A percentile compares a stretch with the other conserved stretches of the same genome.
Conservation (phyloP, 768 basidiomycete genomes). For the Inosperma sp. region DNA sequence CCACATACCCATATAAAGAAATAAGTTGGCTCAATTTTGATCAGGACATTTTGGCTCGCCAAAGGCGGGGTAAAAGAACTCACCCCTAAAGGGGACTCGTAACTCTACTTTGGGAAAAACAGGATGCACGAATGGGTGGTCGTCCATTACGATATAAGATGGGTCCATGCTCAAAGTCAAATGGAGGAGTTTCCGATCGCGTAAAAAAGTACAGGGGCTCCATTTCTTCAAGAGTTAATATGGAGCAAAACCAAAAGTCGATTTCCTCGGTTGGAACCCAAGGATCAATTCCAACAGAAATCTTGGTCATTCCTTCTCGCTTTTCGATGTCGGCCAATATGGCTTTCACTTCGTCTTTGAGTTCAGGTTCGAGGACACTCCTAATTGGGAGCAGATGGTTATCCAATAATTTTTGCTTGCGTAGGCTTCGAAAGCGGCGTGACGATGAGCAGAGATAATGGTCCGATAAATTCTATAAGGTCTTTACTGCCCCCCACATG, state of each 20-base stretch:
- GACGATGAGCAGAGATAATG: conserved; percentile 64
- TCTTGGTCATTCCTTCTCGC: conserved; percentile 49
- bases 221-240: conserved; percentile 46
- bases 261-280: conserved; percentile 38
- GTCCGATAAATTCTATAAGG: too few species aligned
- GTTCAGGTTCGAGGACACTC: conserved; percentile 46
- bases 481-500: too few species aligned
- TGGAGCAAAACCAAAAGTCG: conserved; percentile 47
- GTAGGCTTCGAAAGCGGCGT: conserved; percentile 71
- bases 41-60: too few species aligned
- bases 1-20: too few species aligned
- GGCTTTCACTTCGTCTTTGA: too few species aligned
- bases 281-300: conserved; percentile 60
- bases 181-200: conserved; percentile 33
- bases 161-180: conserved; percentile 39
- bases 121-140: conserved; percentile 26
- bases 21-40: too few species aligned
- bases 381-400: conserved; percentile 69
- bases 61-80: too few species aligned
- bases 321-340: conserved; percentile 59
- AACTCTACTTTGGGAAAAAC: conserved; percentile 25
- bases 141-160: conserved; percentile 43
- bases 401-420: conserved; percentile 56
- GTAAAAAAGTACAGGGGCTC: conserved; percentile 48
- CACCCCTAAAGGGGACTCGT: too few species aligned